Base-by-base conservation (phyloP, 2,329 filamentous ascomycete genomes). In the Colletotrichum euphorbiae region DNA sequence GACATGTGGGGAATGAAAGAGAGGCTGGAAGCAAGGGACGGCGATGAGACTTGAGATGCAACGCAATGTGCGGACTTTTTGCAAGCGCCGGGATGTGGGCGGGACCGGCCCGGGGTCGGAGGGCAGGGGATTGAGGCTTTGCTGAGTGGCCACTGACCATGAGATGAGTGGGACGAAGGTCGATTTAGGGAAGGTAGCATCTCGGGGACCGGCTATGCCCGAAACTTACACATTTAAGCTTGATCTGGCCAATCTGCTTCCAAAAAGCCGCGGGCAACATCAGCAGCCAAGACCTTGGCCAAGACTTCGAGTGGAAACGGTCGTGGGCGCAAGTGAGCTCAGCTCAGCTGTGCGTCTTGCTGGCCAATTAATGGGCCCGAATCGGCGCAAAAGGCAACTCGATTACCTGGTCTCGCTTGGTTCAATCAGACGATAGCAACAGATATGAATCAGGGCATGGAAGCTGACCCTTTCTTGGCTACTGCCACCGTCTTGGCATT, bases 151-250 rank as follows among this genome's bases (percentile, higher is more conserved):
- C 15, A n/a, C 51, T 33, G 51, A 17, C 4, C 24, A 19, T 19
- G n/a, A 42, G 19, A 28, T 31, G 48, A 12, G 60, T 64, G 65
- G 65, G 28, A 42, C 48, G 24, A 38, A 54, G 21, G 46, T 57
- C 61, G 15, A 45, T 59, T 59, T 68, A 55, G 65, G 65, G 65
- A 68, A 68, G 65, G 65, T 68, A 15, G 33, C 61, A 68, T 68
- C 24, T 65, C 54, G 31, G 55, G 19, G 54, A 54, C 46, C 65
- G 61, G 61, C 65, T 54, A 43, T 51, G 54, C 61, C 54, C 54
- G 42, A 65, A 48, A 55, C 21, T 50, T 17, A 45, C 54, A 31
- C 50, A 68, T 42, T 65, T 60, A 65, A 68, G 54, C 61, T 68
- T 65, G 45, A 59, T 42, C 55, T 21, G 24, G 24, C 61, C 65